Base-by-base conservation (phyloP, 176 grass and related monocot species). In the Melocanna baccifera region DNA sequence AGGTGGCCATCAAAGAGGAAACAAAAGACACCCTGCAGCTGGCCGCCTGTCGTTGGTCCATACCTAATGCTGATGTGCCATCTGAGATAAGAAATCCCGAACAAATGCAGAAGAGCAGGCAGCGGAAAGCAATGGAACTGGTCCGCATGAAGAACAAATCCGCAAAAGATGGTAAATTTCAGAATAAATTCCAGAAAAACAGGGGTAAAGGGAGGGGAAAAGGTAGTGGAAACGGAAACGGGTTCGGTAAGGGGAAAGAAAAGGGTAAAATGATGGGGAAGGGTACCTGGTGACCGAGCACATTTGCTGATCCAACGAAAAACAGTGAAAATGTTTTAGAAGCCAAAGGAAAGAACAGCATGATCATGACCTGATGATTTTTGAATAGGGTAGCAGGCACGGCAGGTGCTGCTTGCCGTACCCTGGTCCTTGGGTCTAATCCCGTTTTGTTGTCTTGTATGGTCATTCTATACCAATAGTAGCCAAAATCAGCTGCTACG, bases 31-130 rank as follows among this genome's bases (percentile, higher is more conserved):
- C 43, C 20, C 71, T 22, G 41, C 79, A 52, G 80, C 69, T 8
- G 90, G 83, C 47, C 84, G 72, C 0, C 0, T 67, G 71, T 18
- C 82, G 77, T 20, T 9, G 77, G 86, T 85, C 78, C 1, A 83
- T 98, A 76, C 96, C 91, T 4, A 94, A 98, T 61, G 87, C 89
- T 8, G 65, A 98, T 7, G 91, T 95, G 30, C 86, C 87, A 40
- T 95, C 91, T 5, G 93, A 98, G 83, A 84, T 94, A 70, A 95
- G 92, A 78, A 83, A 96, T 22, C 87, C 83, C 0, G 77, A 96
- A 32, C 96, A 96, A 69, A 83, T 99, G 86, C 85, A 89, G 64
- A 99, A 94, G 86, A 67, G 75, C 30, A 91, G 96, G 84, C 96
- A 95, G 58, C 67, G 89, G 68, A 93, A 98, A 75, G 89, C 87